Base-by-base conservation (phyloP, 2,329 filamentous ascomycete genomes). In the Periconia sp. region DNA sequence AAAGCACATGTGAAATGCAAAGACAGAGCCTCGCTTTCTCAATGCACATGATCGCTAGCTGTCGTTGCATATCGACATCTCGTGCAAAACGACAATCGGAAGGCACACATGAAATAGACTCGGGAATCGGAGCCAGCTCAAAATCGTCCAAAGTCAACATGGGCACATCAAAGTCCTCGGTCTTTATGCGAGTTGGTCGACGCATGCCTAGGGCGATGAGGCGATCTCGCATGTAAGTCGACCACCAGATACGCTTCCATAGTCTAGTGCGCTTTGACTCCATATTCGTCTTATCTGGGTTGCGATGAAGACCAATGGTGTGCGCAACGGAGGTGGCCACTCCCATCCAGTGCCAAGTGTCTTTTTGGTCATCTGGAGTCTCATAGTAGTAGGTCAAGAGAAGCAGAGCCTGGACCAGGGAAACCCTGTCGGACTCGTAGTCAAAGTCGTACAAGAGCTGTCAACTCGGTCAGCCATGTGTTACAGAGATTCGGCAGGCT, bases 311-410 rank as follows among this genome's bases (percentile, higher is more conserved):
- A 5, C 92, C 92, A 52, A 96, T 96, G 10, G 92, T 96, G 69
- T 96, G 90, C 38, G 91, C 92, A 33, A 96, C 77, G 10, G 92
- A 96, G 46, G 95, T 89, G 29, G 92, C 92, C 25, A 96, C 89
- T 13, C 92, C 92, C 89, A 96, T 95, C 92, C 92, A 96, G 66
- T 96, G 92, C 89, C 92, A 96, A 32, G 92, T 96, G 68, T 96
- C 92, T 70, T 96, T 96, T 66, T 96, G 90, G 67, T 96, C 92
- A 71, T 96, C 91, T 0, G 92, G 92, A 10, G 90, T 95, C 71
- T 96, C 92, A 68, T 96, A 96, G 88, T 92, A 97, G 69, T 95
- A 96, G 3, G 92, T 96, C 88, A 96, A 92, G 46, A 96, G 79
- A 17, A 96, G 78, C 16, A 96, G 78, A 4, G 89, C 87, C 71